phyloP scores from a whole-genome alignment of 116 monocot genomes.

The Phalaenopsis hybrid region DNA sequence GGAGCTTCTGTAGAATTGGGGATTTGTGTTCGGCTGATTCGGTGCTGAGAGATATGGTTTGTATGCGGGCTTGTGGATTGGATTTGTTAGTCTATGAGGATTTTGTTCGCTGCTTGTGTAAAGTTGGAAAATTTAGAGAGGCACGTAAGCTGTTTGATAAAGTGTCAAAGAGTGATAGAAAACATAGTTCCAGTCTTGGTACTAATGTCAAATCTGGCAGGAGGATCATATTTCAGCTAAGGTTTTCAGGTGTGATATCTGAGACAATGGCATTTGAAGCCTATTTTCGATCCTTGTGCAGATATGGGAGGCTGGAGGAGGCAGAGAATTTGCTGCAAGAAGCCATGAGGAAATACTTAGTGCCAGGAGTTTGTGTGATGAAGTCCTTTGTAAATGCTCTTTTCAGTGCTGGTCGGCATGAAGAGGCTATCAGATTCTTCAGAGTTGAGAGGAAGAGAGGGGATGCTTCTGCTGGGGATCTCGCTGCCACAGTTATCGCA shows the following conservation, averaged over 20 bases:
- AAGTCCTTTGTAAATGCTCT: conserved; percentile 15
- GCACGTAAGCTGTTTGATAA: conserved; percentile 41
- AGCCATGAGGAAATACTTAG: conserved; percentile 6
- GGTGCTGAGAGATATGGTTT: conserved; percentile 17
- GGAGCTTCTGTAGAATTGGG: conserved; percentile 28
- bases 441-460: conserved; percentile 11
- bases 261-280: conserved; percentile 20
- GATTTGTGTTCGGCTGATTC: conserved; percentile 24
- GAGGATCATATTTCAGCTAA: conserved; percentile 30
- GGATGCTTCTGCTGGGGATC: neutral
- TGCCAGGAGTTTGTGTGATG: conserved; percentile 5
- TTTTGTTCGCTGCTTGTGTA: conserved; percentile 28
- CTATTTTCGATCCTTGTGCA: conserved; percentile 31
- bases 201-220: conserved; percentile 18
- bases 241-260: neutral
- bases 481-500: conserved; percentile 3
- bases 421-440: conserved; percentile 27
- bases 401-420: conserved; percentile 10
- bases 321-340: conserved; percentile 23
- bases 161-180: conserved; percentile 9
- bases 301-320: conserved; percentile 16
- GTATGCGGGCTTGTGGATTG: conserved; percentile 9
- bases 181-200: neutral
- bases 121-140: conserved; percentile 28
- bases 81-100: conserved; percentile 19